Evolutionary conservation across 2,329 filamentous ascomycete species (phyloP).

Genomic region (Zymoseptoria pseudotritici): DNA sequence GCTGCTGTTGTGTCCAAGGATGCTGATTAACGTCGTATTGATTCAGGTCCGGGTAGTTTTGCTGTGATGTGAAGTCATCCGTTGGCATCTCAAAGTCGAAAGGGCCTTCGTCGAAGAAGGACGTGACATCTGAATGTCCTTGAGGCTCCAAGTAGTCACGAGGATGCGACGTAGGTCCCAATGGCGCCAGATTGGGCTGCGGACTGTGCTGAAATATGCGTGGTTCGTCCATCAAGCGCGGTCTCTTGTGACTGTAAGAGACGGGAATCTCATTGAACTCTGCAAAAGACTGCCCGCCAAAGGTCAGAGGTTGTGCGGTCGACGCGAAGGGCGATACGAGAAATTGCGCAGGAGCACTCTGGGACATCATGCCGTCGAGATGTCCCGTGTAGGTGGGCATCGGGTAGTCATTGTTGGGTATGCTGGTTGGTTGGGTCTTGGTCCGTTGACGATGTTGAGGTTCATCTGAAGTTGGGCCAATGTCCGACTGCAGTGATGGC

Average conservation of each 20-base stretch:
- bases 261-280: neutral
- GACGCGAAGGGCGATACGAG: neutral
- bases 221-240: neutral
- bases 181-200: neutral
- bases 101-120: neutral
- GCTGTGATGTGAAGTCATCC: neutral
- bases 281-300: neutral
- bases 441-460: neutral
- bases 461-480: neutral
- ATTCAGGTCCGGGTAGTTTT: neutral
- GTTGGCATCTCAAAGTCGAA: neutral
- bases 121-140: neutral
- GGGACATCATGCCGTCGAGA: neutral
- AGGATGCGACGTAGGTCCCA: neutral
- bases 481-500: conserved; percentile 4
- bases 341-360: neutral
- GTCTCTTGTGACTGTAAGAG: neutral
- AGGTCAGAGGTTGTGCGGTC: neutral
- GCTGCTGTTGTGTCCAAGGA: neutral
- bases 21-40: neutral
- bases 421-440: neutral
- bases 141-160: neutral
- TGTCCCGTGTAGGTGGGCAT: neutral
- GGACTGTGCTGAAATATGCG: neutral
- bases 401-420: neutral